Percentiles rank a stretch among this genome's conserved stretches.
phyloP scores from a whole-genome alignment of 495 filamentous ascomycete species.

The Neurospora cerealis region DNA sequence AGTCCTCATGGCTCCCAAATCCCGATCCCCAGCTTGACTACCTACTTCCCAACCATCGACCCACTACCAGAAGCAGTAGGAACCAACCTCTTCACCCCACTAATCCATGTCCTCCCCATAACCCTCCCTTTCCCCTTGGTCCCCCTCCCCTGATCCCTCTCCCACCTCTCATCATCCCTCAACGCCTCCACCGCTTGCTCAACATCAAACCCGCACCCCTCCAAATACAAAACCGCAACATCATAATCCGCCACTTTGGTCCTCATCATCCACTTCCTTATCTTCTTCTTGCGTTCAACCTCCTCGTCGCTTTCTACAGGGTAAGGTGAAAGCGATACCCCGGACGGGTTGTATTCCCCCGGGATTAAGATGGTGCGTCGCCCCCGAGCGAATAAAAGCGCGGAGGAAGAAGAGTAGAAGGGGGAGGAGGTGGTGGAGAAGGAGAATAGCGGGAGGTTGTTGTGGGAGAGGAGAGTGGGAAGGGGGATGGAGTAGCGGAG shows the following conservation, averaged over 20 bases:
- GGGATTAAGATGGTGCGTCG: conserved; percentile 61
- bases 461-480: conserved; percentile 44
- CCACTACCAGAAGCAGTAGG: not conserved
- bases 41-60: not conserved
- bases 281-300: conserved; percentile 51
- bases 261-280: conserved; percentile 61
- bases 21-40: not conserved
- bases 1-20: not conserved
- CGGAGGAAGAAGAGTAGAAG: not conserved
- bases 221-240: conserved; percentile 58
- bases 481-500: conserved; percentile 56
- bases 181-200: conserved; percentile 49
- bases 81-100: not conserved
- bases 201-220: conserved; percentile 55
- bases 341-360: conserved; percentile 42
- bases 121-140: conserved; percentile 13
- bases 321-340: conserved; percentile 51
- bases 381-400: conserved; percentile 17
- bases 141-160: conserved; percentile 22
- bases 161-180: conserved; percentile 62
- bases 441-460: conserved; percentile 52
- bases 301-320: conserved; percentile 62
- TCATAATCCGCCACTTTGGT: conserved; percentile 68
- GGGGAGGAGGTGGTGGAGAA: conserved; percentile 52
- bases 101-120: conserved; percentile 5